Percentiles rank a stretch among this genome's conserved stretches.
Evolutionary conservation across 2,329 filamentous ascomycete genomes (phyloP).

Genomic region (Decorospora gaudefroyi): DNA sequence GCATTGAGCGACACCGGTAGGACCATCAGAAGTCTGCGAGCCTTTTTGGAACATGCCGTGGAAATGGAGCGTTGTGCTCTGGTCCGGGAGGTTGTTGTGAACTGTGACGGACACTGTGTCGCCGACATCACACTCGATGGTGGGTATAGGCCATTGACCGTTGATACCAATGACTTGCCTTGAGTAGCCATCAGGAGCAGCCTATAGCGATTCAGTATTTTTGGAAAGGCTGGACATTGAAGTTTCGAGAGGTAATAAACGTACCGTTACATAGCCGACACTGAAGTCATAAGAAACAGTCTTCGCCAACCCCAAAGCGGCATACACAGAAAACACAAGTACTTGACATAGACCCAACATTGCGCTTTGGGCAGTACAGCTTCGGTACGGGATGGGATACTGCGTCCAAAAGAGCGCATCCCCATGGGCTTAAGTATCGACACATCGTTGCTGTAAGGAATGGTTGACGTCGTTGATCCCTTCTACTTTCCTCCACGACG

Average conservation of each 20-base stretch:
- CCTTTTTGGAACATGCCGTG: constrained; percentile 55
- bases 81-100: constrained; percentile 34
- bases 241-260: background rate
- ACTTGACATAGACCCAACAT: constrained; percentile 13
- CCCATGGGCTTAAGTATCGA: constrained; percentile 6
- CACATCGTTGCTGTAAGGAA: background rate
- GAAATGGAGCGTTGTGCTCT: constrained; percentile 50
- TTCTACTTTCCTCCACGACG: background rate
- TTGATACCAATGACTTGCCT: constrained; percentile 78
- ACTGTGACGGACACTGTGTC: constrained; percentile 44
- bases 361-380: background rate
- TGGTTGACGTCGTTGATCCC: background rate
- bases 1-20: constrained; percentile 71
- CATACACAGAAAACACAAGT: constrained; percentile 8
- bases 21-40: constrained; percentile 72
- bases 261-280: constrained; percentile 55
- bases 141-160: constrained; percentile 58
- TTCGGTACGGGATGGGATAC: background rate
- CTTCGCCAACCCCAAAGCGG: constrained; percentile 26
- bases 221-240: background rate
- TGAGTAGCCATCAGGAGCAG: constrained; percentile 65
- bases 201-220: background rate
- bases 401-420: background rate
- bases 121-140: constrained; percentile 65
- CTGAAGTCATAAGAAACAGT: constrained; percentile 57